Percentiles rank a stretch among this genome's conserved stretches.
Conservation (phyloP, 2,329 filamentous ascomycete genomes). For the Epichloe amarillans region DNA sequence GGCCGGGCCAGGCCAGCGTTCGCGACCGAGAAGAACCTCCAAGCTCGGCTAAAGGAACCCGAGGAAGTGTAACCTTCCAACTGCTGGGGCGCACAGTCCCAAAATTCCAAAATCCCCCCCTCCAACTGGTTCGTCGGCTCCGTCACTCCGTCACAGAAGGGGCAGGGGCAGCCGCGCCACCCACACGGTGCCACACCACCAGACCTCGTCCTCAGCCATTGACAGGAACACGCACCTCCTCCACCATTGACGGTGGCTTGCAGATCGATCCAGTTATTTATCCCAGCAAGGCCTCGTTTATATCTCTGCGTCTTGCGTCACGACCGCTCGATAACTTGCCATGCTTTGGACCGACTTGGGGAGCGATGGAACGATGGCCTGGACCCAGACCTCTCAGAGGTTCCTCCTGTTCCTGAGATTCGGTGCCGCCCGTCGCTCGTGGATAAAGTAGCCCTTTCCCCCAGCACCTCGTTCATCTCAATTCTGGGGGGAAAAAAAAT, state of each 20-base stretch:
- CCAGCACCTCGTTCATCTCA: not conserved
- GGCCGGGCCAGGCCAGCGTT: too few species aligned
- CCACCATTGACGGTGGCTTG: conserved; percentile 1
- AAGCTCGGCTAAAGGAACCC: too few species aligned
- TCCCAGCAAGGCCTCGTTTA: not conserved
- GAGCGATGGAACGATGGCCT: not conserved
- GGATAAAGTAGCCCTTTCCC: not conserved
- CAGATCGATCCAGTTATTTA: conserved; percentile 4
- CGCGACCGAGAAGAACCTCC: too few species aligned
- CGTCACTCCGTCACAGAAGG: not conserved
- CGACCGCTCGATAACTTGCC: not conserved
- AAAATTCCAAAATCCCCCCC: too few species aligned
- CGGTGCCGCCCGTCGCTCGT: not conserved
- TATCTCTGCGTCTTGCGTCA: not conserved
- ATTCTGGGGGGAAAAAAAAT: too few species aligned
- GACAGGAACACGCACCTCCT: conserved; percentile 1
- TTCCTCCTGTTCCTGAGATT: too few species aligned
- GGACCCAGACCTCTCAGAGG: not conserved
- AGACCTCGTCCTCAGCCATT: not conserved
- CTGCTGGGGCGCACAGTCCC: too few species aligned
- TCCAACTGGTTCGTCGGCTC: not conserved
- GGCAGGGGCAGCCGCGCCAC: not conserved
- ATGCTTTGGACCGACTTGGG: not conserved
- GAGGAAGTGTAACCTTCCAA: too few species aligned
- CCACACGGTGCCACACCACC: not conserved